phyloP scores from a whole-genome alignment of 257 asterid genomes.

The Fraxinus anomala region DNA sequence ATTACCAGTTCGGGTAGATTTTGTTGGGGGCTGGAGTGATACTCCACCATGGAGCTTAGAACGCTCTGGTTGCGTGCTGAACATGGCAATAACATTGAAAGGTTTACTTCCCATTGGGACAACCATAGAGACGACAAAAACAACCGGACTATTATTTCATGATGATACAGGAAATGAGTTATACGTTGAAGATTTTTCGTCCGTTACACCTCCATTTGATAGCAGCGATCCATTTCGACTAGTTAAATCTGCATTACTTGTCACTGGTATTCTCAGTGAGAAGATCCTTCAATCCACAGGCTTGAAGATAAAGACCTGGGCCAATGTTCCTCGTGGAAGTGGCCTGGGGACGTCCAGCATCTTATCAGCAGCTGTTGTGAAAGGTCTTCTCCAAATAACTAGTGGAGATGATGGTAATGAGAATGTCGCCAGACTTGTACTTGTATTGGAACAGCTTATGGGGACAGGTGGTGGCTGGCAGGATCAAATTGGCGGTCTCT shows the following conservation, averaged over 20 bases:
- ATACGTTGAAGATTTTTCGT: conserved; percentile 46
- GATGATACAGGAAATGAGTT: conserved; percentile 73
- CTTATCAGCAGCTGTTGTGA: conserved; percentile 61
- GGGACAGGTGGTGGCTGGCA: conserved; percentile 99
- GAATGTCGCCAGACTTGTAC: conserved; percentile 85
- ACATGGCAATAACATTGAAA: conserved; percentile 86
- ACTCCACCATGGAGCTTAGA: conserved; percentile 99
- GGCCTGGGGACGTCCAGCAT: conserved; percentile 60
- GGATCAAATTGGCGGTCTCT: conserved; percentile 97
- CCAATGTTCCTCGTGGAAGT: conserved; percentile 95
- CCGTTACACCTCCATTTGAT: conserved; percentile 68
- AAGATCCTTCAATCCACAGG: conserved; percentile 51
- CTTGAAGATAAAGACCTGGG: conserved; percentile 87
- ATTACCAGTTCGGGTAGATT: conserved; percentile 94
- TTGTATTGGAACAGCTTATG: conserved; percentile 92
- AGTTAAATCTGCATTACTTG: conserved; percentile 86
- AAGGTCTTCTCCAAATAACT: conserved; percentile 64
- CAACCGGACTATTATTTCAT: conserved; percentile 48
- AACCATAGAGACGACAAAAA: conserved; percentile 58
- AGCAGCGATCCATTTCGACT: conserved; percentile 79
- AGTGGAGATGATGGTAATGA: conserved; percentile 77
- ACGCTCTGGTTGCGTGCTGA: conserved; percentile 89
- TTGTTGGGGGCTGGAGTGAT: conserved; percentile 99
- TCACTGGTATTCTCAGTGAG: conserved; percentile 52
- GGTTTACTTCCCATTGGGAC: conserved; percentile 91